Base-by-base conservation (phyloP, 495 filamentous ascomycete species). In the Penicillium lividum region DNA sequence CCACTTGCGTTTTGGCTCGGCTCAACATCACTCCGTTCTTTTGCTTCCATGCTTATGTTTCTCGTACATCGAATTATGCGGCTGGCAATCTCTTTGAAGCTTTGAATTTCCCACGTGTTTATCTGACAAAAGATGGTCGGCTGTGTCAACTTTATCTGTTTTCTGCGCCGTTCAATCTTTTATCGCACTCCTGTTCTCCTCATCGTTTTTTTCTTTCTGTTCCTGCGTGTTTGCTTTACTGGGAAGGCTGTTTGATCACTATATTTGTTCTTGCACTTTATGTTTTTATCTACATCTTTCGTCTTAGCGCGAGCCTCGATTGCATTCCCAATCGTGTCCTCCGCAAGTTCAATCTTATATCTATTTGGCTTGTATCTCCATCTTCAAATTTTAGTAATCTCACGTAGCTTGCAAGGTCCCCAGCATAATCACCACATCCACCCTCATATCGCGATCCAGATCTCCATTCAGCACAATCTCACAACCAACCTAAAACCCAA, bases 221-320 rank as follows among this genome's bases (percentile, higher is more conserved):
- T 64, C 51, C 27, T 64, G 53, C 53, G 46, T 64, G 31, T 60
- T 56, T 59, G 51, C 51, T 61, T 58, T 36, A 46, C 54, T 54
- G 75, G 75, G 72, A 71, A 74, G 77, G 77, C 70, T 80, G 75
- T 80, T 68, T 80, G 75, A 80, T 80, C 70, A 78, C 62, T 66
- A 30, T 66, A 30, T 63, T 63, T 61, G 49, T 58, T 13, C 38
- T 54, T 47, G 47, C n/a, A 46, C 13, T 9, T 36, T 44, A 27
- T 30, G 40, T 55, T 55, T 18, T 43, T 0, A 28, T 33, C 38
- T 44, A 44, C 16, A 34, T 43, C 29, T 9, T 9, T 13, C 38
- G 25, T 28, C 43, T 54, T 27, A 47, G 40, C 16, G 42, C 43
- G 46, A 49, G 44, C 25, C 25, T 47, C 43, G 43, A 46, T 46